These are phyloP conservation scores for Rhipidocladum racemiflorum DNA, from an alignment of 176 grass and related monocot species.

Conservation along the genomic window DNA sequence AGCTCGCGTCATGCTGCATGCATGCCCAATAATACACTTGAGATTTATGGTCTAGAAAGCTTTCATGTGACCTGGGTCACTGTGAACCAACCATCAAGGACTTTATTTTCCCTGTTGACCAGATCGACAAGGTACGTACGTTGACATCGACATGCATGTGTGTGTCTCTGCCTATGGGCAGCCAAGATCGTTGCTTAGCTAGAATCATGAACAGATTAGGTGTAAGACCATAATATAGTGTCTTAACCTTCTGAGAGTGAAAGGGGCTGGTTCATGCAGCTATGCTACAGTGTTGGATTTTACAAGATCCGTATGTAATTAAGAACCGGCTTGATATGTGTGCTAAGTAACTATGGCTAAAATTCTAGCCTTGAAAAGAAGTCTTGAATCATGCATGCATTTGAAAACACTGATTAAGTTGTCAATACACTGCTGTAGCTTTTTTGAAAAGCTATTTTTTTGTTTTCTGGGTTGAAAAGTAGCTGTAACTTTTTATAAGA, in stretches of 20 bases:
- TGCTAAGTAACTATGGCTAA: too few relatives aligned
- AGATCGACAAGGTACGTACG: slow-evolving; percentile 10
- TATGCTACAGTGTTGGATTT: not conserved
- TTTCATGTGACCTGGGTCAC: slow-evolving; percentile 28
- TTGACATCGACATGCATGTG: slow-evolving; percentile 21
- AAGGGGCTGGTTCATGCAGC: not conserved
- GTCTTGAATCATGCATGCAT: too few relatives aligned
- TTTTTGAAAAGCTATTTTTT: too few relatives aligned
- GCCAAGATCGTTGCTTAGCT: not conserved
- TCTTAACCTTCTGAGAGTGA: not conserved
- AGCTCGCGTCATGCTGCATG: slow-evolving; percentile 22
- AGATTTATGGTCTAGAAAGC: slow-evolving; percentile 19
- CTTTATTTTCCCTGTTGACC: slow-evolving; percentile 22
- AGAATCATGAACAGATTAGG: not conserved
- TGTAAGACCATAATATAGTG: not conserved
- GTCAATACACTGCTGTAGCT: too few relatives aligned
- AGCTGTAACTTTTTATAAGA: too few relatives aligned
- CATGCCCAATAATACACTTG: not conserved
- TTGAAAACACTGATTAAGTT: too few relatives aligned
- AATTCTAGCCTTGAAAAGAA: too few relatives aligned
- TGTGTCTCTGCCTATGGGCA: not conserved
- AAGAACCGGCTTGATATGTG: too few relatives aligned
- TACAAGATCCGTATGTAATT: too few relatives aligned
- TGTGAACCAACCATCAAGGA: slow-evolving; percentile 5
- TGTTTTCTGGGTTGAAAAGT: too few relatives aligned